Evolutionary conservation across 2,329 filamentous ascomycete genomes (phyloP).

Genomic region (Exophiala sp.): DNA sequence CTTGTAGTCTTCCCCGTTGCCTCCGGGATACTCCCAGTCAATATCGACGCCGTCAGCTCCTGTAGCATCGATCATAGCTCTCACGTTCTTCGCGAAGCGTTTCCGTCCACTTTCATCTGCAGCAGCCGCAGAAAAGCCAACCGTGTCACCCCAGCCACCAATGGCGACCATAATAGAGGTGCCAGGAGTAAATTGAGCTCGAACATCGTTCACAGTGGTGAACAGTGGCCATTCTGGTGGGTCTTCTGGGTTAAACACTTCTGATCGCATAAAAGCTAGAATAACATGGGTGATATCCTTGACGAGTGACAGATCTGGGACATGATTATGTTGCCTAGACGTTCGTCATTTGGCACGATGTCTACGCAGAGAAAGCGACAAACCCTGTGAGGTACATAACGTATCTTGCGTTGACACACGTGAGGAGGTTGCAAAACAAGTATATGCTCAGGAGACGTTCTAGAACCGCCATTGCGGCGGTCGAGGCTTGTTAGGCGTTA

Average conservation of each 20-base stretch:
- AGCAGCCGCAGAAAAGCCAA: constrained; percentile 59
- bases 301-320: constrained; percentile 34
- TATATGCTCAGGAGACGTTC: no score
- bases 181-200: constrained; percentile 47
- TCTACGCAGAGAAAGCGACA: background rate
- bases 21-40: constrained; percentile 63
- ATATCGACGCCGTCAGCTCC: constrained; percentile 66
- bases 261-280: constrained; percentile 57
- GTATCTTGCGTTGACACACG: constrained; percentile 11
- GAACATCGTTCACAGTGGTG: constrained; percentile 48
- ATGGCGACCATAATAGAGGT: constrained; percentile 68
- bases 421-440: background rate
- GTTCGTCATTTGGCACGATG: constrained; percentile 4
- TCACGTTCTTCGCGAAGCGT: constrained; percentile 62
- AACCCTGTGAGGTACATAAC: constrained; percentile 30
- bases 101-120: constrained; percentile 50
- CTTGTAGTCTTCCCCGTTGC: constrained; percentile 65
- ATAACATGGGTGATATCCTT: constrained; percentile 55
- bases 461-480: no score
- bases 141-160: constrained; percentile 70
- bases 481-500: no score
- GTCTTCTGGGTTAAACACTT: constrained; percentile 46
- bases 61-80: constrained; percentile 57
- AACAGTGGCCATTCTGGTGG: constrained; percentile 50
- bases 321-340: constrained; percentile 34